Conservation (phyloP, 768 basidiomycete genomes). For the Termitomyces sp. region DNA sequence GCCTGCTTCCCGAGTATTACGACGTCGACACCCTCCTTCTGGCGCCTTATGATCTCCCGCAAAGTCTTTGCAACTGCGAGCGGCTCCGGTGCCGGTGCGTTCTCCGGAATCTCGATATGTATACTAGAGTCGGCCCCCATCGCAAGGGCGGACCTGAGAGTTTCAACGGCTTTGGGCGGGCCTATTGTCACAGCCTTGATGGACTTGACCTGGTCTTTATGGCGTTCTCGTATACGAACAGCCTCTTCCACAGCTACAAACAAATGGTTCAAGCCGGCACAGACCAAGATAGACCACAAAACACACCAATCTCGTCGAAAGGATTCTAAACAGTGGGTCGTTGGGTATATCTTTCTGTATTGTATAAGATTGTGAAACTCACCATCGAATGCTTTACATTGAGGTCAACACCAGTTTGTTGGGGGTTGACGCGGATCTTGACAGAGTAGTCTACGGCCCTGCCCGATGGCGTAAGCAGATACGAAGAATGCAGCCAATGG, state of each 20-base stretch:
- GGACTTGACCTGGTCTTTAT: constrained; percentile 69
- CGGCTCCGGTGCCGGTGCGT: constrained; percentile 75
- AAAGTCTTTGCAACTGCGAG: constrained; percentile 87
- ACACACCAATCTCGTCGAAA: constrained; percentile 93
- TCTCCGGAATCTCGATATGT: constrained; percentile 82
- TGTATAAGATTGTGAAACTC: constrained; percentile 17
- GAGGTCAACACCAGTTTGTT: constrained; percentile 92
- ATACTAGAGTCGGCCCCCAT: constrained; percentile 96
- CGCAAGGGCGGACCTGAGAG: constrained; percentile 91
- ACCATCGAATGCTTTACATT: constrained; percentile 99
- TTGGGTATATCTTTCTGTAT: background rate
- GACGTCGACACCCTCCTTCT: constrained; percentile 60
- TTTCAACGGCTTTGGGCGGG: constrained; percentile 83
- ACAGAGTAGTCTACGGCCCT: constrained; percentile 96
- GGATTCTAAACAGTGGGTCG: constrained; percentile 62
- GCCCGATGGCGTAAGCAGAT: background rate
- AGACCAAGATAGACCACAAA: background rate
- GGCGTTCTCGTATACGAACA: constrained; percentile 83
- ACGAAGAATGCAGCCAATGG: background rate
- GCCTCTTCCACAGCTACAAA: constrained; percentile 90
- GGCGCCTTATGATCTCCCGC: constrained; percentile 62
- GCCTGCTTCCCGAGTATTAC: constrained; percentile 98
- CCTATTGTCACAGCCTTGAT: constrained; percentile 96
- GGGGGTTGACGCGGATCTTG: constrained; percentile 95
- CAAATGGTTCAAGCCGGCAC: background rate